Base-by-base conservation (phyloP, 2,329 filamentous ascomycete genomes). In the Paecilomyces sp. region DNA sequence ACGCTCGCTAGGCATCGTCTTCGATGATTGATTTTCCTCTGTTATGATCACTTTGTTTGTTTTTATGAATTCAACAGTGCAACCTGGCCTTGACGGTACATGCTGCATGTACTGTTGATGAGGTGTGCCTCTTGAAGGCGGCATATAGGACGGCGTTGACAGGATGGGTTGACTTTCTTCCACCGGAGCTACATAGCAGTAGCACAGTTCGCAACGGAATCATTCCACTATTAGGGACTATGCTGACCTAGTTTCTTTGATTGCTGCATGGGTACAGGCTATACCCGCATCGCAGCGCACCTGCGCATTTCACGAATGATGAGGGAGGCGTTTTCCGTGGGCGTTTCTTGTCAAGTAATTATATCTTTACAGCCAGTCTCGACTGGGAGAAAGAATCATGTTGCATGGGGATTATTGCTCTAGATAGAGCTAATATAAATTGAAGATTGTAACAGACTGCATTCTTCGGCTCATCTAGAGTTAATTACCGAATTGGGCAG, bases 1-100 rank as follows among this genome's bases (percentile, higher is more conserved):
- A 76, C 64, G 71, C 74, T 52, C 73, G 74, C 57, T 77, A 71
- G 63, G 51, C 58, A 55, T 52, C 55, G 51, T 56, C 55, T 12
- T 34, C 24, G 18, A 47, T 22, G 9, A 50, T 53, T 22, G 30
- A 36, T 24, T 47, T 53, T 41, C 11, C 50, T 55, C 9, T 36
- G 18, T 47, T 15, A 47, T 47, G n/a, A 47, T 15, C 41, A 47
- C 41, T 47, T 18, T 15, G 7, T 47, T 41, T 15, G 8, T 22
- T 47, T 47, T 47, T 18, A 47, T n/a, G 41, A 47, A 47, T 22
- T 18, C n/a, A 18, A 47, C 41, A 18, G 36, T 18, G 7, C 36
- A 15, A 18, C 8, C 36, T 47, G 36, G n/a, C 18, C 15, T 18
- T n/a, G 11, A 1, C 6, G 15, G 18, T 8, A n/a, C n/a, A n/a